Conservation (phyloP, 768 basidiomycete genomes). For the Cystobasidiopsis lactophilus region DNA sequence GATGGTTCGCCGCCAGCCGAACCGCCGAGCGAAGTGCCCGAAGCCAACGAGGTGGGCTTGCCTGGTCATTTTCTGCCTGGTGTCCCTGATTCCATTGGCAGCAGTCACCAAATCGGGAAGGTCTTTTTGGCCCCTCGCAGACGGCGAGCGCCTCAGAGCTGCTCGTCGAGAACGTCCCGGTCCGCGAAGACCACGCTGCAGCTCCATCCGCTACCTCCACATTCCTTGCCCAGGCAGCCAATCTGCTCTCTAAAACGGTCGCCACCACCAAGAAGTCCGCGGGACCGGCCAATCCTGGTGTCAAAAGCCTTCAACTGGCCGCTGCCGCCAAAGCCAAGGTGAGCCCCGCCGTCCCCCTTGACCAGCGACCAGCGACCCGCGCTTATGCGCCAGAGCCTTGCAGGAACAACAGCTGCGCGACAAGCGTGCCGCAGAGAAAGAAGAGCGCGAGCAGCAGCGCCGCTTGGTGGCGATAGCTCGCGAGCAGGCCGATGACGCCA, state of each 20-base stretch:
- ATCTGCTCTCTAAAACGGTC: not conserved
- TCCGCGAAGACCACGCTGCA: too few species aligned
- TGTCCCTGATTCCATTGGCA: too few species aligned
- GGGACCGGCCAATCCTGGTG: conserved; percentile 30
- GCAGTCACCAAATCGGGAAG: too few species aligned
- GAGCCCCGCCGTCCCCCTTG: conserved; percentile 11
- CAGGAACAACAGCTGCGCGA: conserved; percentile 80
- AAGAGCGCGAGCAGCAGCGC: conserved; percentile 58
- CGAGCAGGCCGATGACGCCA: conserved; percentile 48
- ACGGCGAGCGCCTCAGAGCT: too few species aligned
- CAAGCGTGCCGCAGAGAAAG: conserved; percentile 48
- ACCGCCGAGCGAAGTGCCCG: too few species aligned
- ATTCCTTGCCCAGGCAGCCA: not conserved
- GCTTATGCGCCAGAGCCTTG: not conserved
- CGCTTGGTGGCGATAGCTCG: conserved; percentile 46
- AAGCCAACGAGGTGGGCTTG: too few species aligned
- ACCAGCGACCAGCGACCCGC: not conserved
- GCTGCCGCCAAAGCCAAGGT: conserved; percentile 70
- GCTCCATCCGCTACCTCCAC: too few species aligned
- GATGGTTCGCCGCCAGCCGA: too few species aligned
- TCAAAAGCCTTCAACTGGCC: conserved; percentile 62
- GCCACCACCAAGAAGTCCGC: not conserved
- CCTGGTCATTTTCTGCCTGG: too few species aligned
- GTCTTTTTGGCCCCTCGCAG: too few species aligned
- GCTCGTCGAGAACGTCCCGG: too few species aligned